Evolutionary conservation across 148 eudicot species (phyloP), one percentile per base, ranked within the genome.

Genomic region (Spergularia marina): DNA sequence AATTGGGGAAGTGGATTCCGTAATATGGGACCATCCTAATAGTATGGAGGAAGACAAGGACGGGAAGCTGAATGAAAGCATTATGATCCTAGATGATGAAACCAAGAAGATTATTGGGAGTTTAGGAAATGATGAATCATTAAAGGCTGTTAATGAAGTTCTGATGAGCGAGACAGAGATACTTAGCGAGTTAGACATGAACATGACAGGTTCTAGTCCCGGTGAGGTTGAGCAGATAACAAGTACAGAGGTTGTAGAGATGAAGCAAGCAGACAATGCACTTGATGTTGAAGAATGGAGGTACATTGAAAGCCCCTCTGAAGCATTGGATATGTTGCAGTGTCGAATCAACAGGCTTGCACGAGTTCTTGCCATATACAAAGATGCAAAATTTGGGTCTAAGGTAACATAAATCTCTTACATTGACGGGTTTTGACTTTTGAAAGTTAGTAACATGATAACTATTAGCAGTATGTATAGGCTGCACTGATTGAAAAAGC

Each of bases 101-200:
- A 61, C 13, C 6, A 63, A 63, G 47, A 36, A 63, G 4, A 25
- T 30, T 34, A 14, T 0, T 17, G 25, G 67, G 10, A 14, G 11
- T 64, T 64, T 17, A 40, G 20, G 13, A 67, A 47, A 67, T 67
- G 71, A 67, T 67, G 71, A 49, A 41, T 10, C 40, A 13, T 30
- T 36, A 23, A 54, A 44, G 17, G 23, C 18, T 17, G 59, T 15
- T 39, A 20, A 72, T 18, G 66, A 25, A 39, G 12, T 2, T 39
- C 6, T 39, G 11, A 41, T 41, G 47, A 44, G 65, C 62, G 36
- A 20, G 9, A n/a, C 12, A 56, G 21, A 16, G 52, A 12, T 53
- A 5, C 25, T 8, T 12, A 72, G 20, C 6, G 11, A 49, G 12
- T 8, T 18, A n/a, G 53, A 59, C 14, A 72, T 20, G 23, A 21